Conservation (phyloP, 768 basidiomycete genomes). For the Tricholoma matsutake region DNA sequence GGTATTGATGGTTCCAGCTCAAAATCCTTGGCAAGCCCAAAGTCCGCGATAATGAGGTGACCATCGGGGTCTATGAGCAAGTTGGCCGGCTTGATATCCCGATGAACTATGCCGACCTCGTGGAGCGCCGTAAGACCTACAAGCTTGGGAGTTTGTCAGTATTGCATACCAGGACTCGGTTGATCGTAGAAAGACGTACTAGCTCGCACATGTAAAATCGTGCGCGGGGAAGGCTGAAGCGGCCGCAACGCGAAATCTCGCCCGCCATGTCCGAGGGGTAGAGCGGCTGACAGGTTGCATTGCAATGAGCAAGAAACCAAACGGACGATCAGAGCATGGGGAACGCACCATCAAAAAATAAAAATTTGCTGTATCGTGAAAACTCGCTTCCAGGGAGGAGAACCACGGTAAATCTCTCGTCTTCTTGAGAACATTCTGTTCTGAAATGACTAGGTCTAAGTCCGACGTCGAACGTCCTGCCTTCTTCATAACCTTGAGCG, state of each 20-base stretch:
- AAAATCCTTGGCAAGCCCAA: slow-evolving; percentile 31
- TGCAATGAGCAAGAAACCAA: neutral
- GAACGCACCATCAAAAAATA: slow-evolving; percentile 11
- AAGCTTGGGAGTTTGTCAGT: slow-evolving; percentile 17
- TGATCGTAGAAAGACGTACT: slow-evolving; percentile 16
- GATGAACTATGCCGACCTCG: slow-evolving; percentile 30
- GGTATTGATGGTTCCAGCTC: slow-evolving; percentile 18
- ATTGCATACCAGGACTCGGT: neutral
- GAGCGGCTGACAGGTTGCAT: slow-evolving; percentile 14
- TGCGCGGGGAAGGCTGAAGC: slow-evolving; percentile 20
- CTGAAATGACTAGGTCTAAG: slow-evolving; percentile 2
- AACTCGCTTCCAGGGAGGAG: slow-evolving; percentile 10
- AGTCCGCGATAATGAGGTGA: slow-evolving; percentile 31
- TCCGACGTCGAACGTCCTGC: neutral
- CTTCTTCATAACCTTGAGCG: slow-evolving; percentile 13
- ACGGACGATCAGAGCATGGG: neutral
- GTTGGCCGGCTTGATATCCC: slow-evolving; percentile 33
- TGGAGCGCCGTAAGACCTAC: slow-evolving; percentile 31
- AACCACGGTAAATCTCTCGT: slow-evolving; percentile 1
- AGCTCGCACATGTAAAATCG: slow-evolving; percentile 35
- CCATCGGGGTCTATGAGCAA: slow-evolving; percentile 28
- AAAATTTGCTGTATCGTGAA: slow-evolving; percentile 13
- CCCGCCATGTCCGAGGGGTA: slow-evolving; percentile 30
- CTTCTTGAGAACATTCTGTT: slow-evolving; percentile 8
- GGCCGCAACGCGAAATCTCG: slow-evolving; percentile 26